phyloP scores from a whole-genome alignment of 257 asterid genomes.

The Vinca minor region DNA sequence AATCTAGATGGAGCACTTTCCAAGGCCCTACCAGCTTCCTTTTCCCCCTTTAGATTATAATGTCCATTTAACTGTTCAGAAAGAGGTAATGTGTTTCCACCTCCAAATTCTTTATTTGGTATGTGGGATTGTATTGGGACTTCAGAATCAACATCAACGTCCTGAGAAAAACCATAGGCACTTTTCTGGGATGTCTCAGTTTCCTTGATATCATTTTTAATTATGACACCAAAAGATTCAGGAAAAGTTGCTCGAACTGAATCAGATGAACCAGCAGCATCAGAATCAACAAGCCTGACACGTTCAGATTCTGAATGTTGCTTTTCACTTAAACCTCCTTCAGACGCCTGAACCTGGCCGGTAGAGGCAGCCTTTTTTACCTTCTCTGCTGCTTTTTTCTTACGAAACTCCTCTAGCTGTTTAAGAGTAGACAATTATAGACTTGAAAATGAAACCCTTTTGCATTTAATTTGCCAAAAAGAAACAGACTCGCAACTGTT shows the following conservation, averaged over 20 bases:
- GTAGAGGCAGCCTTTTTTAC: constrained; percentile 47
- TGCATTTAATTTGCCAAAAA: not conserved
- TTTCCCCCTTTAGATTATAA: constrained; percentile 24
- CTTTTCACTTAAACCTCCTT: constrained; percentile 33
- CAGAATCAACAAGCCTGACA: constrained; percentile 34
- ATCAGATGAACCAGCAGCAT: constrained; percentile 49
- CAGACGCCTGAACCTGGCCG: constrained; percentile 33
- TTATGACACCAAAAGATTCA: constrained; percentile 23
- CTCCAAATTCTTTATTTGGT: constrained; percentile 31
- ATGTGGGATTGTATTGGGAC: constrained; percentile 20
- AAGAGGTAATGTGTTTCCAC: constrained; percentile 26
- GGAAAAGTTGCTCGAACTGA: constrained; percentile 30
- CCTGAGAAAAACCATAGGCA: constrained; percentile 25
- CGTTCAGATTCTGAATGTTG: constrained; percentile 38
- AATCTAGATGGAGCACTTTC: constrained; percentile 26
- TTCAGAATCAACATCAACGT: constrained; percentile 18
- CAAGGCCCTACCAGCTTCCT: constrained; percentile 31
- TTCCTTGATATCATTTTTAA: constrained; percentile 32
- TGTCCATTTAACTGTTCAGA: constrained; percentile 24
- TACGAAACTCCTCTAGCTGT: constrained; percentile 94
- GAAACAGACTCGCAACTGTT: not conserved
- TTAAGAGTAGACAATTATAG: not conserved
- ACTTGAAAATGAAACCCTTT: not conserved
- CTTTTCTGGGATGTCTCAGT: constrained; percentile 25
- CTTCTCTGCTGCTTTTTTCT: constrained; percentile 68